A percentile compares a stretch with the other conserved stretches of the same genome.
phyloP scores from a whole-genome alignment of 176 grass and related monocot species.

The Triticum timopheevii region DNA sequence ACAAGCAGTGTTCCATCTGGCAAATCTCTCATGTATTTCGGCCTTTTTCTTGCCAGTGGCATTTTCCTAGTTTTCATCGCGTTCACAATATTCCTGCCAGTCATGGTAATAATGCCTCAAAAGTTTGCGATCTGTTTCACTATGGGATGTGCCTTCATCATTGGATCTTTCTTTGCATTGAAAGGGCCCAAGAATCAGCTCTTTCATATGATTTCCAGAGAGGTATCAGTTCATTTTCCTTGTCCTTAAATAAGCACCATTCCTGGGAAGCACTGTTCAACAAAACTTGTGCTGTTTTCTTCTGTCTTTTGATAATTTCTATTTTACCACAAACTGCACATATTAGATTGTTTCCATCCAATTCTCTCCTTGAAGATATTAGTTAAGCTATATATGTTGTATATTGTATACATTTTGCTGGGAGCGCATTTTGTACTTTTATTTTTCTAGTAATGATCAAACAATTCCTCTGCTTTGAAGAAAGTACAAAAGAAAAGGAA shows the following conservation, averaged over 20 bases:
- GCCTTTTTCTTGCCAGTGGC: conserved; percentile 82
- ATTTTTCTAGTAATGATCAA: neutral
- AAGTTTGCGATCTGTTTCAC: conserved; percentile 98
- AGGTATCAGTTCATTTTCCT: conserved; percentile 46
- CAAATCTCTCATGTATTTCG: conserved; percentile 86
- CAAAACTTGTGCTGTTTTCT: neutral
- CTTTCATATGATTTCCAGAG: conserved; percentile 90
- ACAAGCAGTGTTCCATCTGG: conserved; percentile 84
- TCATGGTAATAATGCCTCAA: conserved; percentile 93
- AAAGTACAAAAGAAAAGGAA: neutral
- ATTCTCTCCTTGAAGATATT: neutral
- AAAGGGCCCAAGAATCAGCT: conserved; percentile 94
- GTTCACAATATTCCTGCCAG: conserved; percentile 94
- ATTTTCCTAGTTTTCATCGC: conserved; percentile 89
- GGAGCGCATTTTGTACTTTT: neutral
- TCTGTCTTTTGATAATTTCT: neutral
- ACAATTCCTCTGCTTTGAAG: neutral
- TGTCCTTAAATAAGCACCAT: neutral
- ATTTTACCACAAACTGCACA: neutral
- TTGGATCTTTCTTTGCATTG: conserved; percentile 94
- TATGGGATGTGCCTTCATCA: conserved; percentile 74
- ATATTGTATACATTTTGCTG: neutral
- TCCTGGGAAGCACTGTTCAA: neutral
- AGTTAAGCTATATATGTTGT: neutral
- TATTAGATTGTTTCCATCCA: neutral